phyloP scores from a whole-genome alignment of 2,329 filamentous ascomycete genomes.

The Apiospora phragmitis region DNA sequence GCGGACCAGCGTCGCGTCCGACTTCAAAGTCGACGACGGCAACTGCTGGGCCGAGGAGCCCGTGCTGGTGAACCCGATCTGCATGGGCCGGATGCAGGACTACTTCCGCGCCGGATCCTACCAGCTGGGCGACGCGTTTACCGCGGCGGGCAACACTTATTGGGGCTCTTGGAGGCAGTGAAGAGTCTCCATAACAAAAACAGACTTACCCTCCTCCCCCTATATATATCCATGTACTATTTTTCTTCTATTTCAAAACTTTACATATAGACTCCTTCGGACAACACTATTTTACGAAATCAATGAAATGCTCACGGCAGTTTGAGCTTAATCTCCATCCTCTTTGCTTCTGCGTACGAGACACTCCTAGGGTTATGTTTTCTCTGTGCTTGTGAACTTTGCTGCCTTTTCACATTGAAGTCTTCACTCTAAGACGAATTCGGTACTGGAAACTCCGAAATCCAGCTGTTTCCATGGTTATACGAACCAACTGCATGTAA shows the following conservation, averaged over 20 bases:
- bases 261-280: not conserved
- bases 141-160: constrained; percentile 12
- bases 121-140: constrained; percentile 26
- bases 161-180: constrained; percentile 11
- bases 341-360: not conserved
- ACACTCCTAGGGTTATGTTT: too few relatives aligned
- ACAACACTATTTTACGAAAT: not conserved
- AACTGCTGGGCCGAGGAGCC: not conserved
- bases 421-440: not conserved
- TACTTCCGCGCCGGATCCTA: constrained; percentile 31
- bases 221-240: not conserved
- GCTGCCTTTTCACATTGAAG: not conserved
- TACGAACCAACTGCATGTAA: not conserved
- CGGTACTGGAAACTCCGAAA: not conserved
- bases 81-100: constrained; percentile 34
- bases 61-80: constrained; percentile 24
- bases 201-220: not conserved
- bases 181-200: not conserved
- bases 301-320: not conserved
- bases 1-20: constrained; percentile 24
- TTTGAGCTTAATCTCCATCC: not conserved
- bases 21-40: constrained; percentile 1
- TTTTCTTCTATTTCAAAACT: not conserved
- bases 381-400: not conserved
- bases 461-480: not conserved